phyloP scores from a whole-genome alignment of 495 filamentous ascomycete species.

The Bacidia gigantensis region DNA sequence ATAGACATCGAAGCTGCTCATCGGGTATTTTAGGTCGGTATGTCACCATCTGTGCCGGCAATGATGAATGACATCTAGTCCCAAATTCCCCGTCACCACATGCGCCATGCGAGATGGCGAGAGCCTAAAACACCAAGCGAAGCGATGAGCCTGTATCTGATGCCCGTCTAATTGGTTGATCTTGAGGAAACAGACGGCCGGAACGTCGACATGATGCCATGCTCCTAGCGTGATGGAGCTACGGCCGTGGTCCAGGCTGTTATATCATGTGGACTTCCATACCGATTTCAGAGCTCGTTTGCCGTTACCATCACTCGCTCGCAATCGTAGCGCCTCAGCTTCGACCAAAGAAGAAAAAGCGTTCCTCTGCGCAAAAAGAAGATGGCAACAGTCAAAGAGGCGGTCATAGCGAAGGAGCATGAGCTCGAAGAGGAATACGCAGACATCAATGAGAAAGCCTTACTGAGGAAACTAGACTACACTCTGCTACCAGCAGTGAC shows the following conservation, averaged over 20 bases:
- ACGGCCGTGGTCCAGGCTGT: too few relatives aligned
- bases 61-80: not conserved
- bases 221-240: not conserved
- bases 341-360: not conserved
- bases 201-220: not conserved
- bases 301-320: too few relatives aligned
- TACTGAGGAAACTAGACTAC: constrained; percentile 53
- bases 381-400: not conserved
- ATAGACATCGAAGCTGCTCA: not conserved
- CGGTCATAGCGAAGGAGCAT: not conserved
- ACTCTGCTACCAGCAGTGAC: constrained; percentile 52
- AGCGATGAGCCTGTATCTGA: too few relatives aligned
- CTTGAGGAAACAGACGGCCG: not conserved
- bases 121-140: not conserved
- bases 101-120: not conserved
- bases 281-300: too few relatives aligned
- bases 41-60: not conserved
- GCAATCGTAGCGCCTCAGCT: too few relatives aligned
- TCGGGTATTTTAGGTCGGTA: not conserved
- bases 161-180: not conserved
- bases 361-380: not conserved
- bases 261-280: too few relatives aligned
- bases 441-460: constrained; percentile 40
- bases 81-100: not conserved
- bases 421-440: not conserved